phyloP scores from a whole-genome alignment of 352 stramenopile genomes.

The Pythium phragmitis region DNA sequence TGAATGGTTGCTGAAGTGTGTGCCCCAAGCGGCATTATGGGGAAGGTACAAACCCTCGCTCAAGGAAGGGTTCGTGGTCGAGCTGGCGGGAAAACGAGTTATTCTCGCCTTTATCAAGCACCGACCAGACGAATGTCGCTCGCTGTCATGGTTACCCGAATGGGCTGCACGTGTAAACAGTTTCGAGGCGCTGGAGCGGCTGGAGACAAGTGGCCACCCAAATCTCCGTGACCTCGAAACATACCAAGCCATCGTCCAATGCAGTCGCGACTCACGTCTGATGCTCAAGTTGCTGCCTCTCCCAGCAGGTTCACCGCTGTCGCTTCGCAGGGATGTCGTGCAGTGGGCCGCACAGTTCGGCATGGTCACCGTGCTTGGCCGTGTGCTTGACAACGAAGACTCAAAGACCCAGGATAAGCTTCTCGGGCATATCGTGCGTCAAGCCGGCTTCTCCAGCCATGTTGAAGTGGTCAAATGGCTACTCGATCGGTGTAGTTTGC shows the following conservation, averaged over 20 bases:
- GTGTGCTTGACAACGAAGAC: background rate
- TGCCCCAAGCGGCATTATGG: background rate
- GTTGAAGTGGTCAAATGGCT: background rate
- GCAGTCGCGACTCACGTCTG: background rate
- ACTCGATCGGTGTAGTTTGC: background rate
- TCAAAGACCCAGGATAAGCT: background rate
- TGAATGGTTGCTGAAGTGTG: background rate
- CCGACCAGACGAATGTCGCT: background rate
- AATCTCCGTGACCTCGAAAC: background rate
- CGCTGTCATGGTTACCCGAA: background rate
- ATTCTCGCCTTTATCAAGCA: background rate
- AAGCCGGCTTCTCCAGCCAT: background rate
- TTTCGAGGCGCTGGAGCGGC: background rate
- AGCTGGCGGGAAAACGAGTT: background rate
- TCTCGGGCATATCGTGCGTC: background rate
- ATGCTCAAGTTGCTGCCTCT: conserved; percentile 2
- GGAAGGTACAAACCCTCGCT: background rate
- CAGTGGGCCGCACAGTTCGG: background rate
- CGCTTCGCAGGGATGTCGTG: background rate
- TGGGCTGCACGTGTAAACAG: background rate
- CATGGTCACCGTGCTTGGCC: background rate
- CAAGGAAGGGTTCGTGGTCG: background rate
- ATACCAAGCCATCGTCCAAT: background rate
- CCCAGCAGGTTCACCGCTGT: background rate
- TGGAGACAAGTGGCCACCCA: background rate